Base-by-base conservation (phyloP, 805 yeast genomes). In the Metschnikowia lochheadii region DNA sequence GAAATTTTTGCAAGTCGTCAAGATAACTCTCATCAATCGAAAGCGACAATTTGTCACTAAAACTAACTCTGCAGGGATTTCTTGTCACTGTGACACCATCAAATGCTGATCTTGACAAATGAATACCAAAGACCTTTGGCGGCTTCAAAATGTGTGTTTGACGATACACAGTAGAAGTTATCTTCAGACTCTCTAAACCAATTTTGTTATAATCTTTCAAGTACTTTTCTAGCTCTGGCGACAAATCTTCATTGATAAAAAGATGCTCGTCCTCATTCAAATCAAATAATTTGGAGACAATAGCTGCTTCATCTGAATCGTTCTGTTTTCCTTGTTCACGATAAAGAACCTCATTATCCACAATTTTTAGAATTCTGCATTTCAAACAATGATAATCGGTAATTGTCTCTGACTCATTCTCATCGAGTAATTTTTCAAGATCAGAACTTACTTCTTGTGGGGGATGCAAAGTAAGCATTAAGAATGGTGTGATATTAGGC, bases 31-130 rank as follows among this genome's bases (percentile, higher is more conserved):
- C 65, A 41, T 82, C 80, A 35, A 84, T 75, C 13, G 73, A 69
- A 50, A 85, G 56, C n/a, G 71, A 59, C 57, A 81, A 58, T 15
- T 61, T 62, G 56, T 85, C 91, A 10, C 79, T 82, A 59, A 87
- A 85, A 7, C 71, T 64, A 5, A 89, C 89, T 48, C 81, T 73
- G 65, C 96, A 88, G 8, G 87, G 72, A 66, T 89, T 91, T 58
- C 96, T 79, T 7, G 84, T 76, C 1, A 87, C 80, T 15, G 77
- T 80, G 39, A 80, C 80, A 7, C 87, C 89, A 44, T 81, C 77
- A 62, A 79, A 90, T 39, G 86, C 78, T 0, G 97, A 91, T 59
- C 98, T 75, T 8, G 96, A 89, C 39, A 94, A 68, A 64, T 92
- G 98, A n/a, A 92, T 69, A 0, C 87, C 80, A 45, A 94, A 73